phyloP scores from a whole-genome alignment of 73 alveolate genomes.

The Paramecium sonneborni region DNA sequence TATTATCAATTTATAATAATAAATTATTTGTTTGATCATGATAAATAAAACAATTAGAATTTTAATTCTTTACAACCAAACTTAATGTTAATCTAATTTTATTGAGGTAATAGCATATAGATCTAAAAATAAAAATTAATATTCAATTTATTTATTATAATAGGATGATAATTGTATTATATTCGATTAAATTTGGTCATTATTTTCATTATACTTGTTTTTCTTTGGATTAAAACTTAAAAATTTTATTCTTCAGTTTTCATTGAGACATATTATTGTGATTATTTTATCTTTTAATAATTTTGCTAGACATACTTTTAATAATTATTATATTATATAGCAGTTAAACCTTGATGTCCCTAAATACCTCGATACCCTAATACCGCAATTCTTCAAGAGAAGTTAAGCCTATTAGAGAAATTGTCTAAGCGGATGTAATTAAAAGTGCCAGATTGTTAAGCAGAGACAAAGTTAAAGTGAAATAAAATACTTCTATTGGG shows the following conservation, averaged over 20 bases:
- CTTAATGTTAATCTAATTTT: no score
- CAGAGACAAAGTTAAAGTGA: constrained; percentile 26
- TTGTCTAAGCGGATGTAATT: not conserved
- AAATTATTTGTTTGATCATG: not conserved
- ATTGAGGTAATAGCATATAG: no score
- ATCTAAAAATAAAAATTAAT: no score
- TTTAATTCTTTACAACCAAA: no score
- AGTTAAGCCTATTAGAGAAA: not conserved
- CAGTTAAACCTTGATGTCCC: constrained; percentile 49
- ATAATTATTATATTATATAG: not conserved
- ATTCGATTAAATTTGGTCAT: not conserved
- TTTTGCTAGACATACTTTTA: not conserved
- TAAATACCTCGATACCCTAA: constrained; percentile 29
- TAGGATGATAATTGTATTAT: not conserved
- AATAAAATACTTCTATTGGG: constrained; percentile 23
- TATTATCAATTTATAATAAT: not conserved
- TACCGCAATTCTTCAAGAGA: constrained; percentile 39
- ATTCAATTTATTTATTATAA: no score
- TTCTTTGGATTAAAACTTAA: constrained; percentile 23
- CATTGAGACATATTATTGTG: not conserved
- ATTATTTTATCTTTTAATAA: not conserved
- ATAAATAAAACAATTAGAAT: not conserved
- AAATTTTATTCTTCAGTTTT: constrained; percentile 31
- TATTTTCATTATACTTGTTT: constrained; percentile 25
- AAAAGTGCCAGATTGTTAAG: constrained; percentile 7